Conservation (phyloP, 1,139 yeast species). For the Diutina catenulata region DNA sequence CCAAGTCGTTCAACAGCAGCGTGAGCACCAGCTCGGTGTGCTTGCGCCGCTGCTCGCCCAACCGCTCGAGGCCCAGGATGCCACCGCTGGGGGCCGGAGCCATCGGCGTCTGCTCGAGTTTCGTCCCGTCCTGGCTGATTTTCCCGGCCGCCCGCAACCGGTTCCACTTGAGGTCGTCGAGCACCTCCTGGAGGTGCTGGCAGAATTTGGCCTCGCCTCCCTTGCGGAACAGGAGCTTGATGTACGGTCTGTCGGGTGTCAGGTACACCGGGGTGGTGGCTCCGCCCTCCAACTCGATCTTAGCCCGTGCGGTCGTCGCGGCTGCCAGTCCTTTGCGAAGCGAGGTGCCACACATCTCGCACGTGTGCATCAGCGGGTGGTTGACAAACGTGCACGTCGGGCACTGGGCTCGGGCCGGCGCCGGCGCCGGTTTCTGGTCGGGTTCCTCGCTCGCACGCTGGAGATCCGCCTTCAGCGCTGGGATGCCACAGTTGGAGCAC, state of each 20-base stretch:
- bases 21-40: conserved; percentile 54
- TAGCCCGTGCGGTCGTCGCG: conserved; percentile 8
- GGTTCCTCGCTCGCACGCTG: conserved; percentile 5
- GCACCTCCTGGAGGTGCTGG: conserved; percentile 24
- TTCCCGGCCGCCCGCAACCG: not conserved
- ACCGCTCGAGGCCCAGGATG: conserved; percentile 57
- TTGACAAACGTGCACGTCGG: conserved; percentile 78
- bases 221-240: conserved; percentile 52
- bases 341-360: conserved; percentile 77
- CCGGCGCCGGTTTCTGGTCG: conserved; percentile 3
- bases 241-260: conserved; percentile 21
- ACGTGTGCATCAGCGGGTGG: conserved; percentile 63
- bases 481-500: conserved; percentile 74
- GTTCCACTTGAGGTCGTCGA: conserved; percentile 40
- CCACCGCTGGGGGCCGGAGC: conserved; percentile 28
- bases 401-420: conserved; percentile 28
- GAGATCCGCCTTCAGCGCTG: conserved; percentile 9
- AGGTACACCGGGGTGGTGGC: conserved; percentile 14
- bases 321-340: not conserved
- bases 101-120: conserved; percentile 6
- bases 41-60: conserved; percentile 43
- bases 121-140: conserved; percentile 9
- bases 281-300: conserved; percentile 8
- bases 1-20: conserved; percentile 65
- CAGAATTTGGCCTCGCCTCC: conserved; percentile 44